These are phyloP conservation scores for Leccinum boreale DNA, from an alignment of 768 basidiomycete species.

Conservation along the genomic window DNA sequence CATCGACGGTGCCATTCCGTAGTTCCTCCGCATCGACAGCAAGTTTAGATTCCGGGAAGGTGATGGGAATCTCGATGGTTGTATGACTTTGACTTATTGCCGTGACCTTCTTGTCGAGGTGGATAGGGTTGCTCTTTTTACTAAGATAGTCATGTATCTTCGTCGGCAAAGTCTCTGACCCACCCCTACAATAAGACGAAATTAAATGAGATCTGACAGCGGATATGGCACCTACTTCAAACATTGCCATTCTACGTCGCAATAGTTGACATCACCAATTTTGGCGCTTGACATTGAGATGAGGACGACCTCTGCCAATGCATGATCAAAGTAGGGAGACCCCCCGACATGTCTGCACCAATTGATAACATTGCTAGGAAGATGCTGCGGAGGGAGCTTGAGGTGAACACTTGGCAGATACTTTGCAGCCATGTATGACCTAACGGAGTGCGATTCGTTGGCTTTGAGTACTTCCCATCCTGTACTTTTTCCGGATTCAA, in stretches of 20 bases:
- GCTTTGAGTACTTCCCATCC: conserved; percentile 29
- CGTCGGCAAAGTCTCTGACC: not conserved
- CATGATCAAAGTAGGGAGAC: not conserved
- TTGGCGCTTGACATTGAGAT: too few species aligned
- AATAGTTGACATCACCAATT: too few species aligned
- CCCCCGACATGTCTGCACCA: conserved; percentile 16
- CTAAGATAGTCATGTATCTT: not conserved
- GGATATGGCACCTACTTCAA: not conserved
- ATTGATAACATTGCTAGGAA: conserved; percentile 25
- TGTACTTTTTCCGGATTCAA: conserved; percentile 11
- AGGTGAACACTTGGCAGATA: conserved; percentile 19
- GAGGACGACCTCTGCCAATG: not conserved
- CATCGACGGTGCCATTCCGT: too few species aligned
- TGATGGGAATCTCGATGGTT: not conserved
- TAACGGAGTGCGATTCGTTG: conserved; percentile 26
- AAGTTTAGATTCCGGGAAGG: not conserved
- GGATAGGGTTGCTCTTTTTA: too few species aligned
- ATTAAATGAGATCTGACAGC: not conserved
- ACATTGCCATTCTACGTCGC: not conserved
- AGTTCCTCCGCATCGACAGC: not conserved
- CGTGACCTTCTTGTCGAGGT: too few species aligned
- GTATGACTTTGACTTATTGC: too few species aligned
- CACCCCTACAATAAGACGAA: not conserved
- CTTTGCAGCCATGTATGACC: conserved; percentile 20
- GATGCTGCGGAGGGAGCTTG: conserved; percentile 13